These are phyloP conservation scores for Nicotiana knightiana DNA, from an alignment of 257 asterid genomes.

Conservation along the genomic window DNA sequence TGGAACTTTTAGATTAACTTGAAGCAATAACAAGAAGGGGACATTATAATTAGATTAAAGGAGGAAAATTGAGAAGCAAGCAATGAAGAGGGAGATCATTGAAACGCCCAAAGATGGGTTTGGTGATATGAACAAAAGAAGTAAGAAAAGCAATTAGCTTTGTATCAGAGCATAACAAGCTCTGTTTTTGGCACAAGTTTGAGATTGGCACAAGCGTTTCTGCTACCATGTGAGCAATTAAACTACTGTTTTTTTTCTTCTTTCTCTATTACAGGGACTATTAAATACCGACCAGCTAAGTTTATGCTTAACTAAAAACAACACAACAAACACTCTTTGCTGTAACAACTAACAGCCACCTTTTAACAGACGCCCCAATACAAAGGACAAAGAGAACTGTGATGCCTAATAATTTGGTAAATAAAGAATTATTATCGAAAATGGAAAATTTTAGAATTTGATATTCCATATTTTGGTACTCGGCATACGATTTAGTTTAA, in stretches of 20 bases:
- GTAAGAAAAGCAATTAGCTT: background rate
- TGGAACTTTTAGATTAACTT: slow-evolving; percentile 25
- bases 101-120: slow-evolving; percentile 26
- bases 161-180: slow-evolving; percentile 9
- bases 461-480: too few species aligned
- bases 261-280: background rate
- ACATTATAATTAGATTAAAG: slow-evolving; percentile 32
- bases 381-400: background rate
- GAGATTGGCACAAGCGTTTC: slow-evolving; percentile 56
- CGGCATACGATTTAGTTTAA: too few species aligned
- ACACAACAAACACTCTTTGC: slow-evolving; percentile 17
- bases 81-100: slow-evolving; percentile 29
- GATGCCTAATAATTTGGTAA: background rate
- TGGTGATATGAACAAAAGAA: slow-evolving; percentile 22
- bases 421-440: too few species aligned
- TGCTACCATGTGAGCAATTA: slow-evolving; percentile 49
- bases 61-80: slow-evolving; percentile 65
- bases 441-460: too few species aligned
- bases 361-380: background rate
- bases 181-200: slow-evolving; percentile 14
- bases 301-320: slow-evolving; percentile 6
- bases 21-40: slow-evolving; percentile 41
- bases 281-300: slow-evolving; percentile 25
- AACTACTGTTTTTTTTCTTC: slow-evolving; percentile 10
- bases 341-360: slow-evolving; percentile 19